Evolutionary conservation across 768 basidiomycete species (phyloP).

Genomic region (Boletus speciosus): DNA sequence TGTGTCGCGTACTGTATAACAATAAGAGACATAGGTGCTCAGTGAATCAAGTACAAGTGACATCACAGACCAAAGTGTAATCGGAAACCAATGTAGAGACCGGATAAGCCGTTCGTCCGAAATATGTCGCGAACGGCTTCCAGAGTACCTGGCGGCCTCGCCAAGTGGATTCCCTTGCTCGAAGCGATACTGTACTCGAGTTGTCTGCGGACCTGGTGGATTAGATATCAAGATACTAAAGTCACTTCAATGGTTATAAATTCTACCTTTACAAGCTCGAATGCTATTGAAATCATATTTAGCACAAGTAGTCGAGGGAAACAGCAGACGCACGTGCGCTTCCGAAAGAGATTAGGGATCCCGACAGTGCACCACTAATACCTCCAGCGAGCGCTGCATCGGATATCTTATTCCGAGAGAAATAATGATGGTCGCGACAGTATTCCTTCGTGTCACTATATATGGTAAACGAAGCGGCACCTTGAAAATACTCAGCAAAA

Average conservation of each 20-base stretch:
- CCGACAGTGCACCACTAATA: constrained; percentile 83
- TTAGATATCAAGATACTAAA: constrained; percentile 8
- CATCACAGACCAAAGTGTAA: constrained; percentile 74
- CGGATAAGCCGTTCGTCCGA: constrained; percentile 54
- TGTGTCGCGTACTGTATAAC: constrained; percentile 74
- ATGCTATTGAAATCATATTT: constrained; percentile 45
- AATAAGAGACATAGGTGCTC: constrained; percentile 2
- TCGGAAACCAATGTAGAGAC: constrained; percentile 80
- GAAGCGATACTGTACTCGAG: constrained; percentile 89
- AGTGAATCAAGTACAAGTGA: neutral
- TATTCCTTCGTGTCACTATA: constrained; percentile 81
- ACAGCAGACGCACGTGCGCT: constrained; percentile 71
- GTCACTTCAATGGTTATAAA: neutral
- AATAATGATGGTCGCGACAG: constrained; percentile 54
- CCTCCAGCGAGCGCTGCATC: constrained; percentile 78
- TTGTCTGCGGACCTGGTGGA: constrained; percentile 75
- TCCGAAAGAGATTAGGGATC: constrained; percentile 83
- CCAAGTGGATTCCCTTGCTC: constrained; percentile 65
- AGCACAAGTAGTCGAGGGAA: constrained; percentile 17
- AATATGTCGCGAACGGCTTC: constrained; percentile 81
- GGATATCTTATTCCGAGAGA: constrained; percentile 54
- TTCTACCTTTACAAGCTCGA: constrained; percentile 90
- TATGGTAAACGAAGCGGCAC: constrained; percentile 88
- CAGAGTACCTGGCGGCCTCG: constrained; percentile 73
- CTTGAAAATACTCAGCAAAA: constrained; percentile 35